Conservation (phyloP, 495 filamentous ascomycete genomes). For the Podospora bellae-mahoneyi region DNA sequence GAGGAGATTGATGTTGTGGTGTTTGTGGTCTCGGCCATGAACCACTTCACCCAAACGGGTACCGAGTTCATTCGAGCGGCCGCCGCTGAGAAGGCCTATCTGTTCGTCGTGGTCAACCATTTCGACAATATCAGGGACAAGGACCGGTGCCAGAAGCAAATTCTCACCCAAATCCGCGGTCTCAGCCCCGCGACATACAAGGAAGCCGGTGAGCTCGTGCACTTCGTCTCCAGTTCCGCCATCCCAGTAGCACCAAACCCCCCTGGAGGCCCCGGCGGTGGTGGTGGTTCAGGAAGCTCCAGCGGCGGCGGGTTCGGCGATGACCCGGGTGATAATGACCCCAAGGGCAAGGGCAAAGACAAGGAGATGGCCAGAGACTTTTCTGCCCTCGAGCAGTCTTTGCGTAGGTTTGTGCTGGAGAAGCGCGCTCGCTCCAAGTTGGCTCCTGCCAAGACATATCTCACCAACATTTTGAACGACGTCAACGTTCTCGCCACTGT, state of each 20-base stretch:
- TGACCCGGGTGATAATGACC: conserved; percentile 60
- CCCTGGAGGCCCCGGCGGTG: conserved; percentile 54
- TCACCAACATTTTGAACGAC: conserved; percentile 89
- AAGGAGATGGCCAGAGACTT: conserved; percentile 86
- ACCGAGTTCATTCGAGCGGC: conserved; percentile 96
- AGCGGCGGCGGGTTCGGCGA: conserved; percentile 51
- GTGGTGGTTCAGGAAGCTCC: conserved; percentile 55
- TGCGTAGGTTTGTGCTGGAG: conserved; percentile 92
- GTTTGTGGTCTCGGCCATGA: conserved; percentile 94
- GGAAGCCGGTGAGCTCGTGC: conserved; percentile 86
- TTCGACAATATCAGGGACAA: conserved; percentile 94
- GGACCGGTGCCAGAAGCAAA: conserved; percentile 75
- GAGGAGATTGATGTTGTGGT: conserved; percentile 99
- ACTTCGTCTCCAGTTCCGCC: conserved; percentile 96
- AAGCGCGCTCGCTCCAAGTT: conserved; percentile 94
- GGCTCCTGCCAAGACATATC: conserved; percentile 91
- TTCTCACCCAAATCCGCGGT: conserved; percentile 78
- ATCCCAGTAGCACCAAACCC: conserved; percentile 65
- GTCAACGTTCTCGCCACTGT: conserved; percentile 76
- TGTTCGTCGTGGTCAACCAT: conserved; percentile 98
- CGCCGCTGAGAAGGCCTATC: conserved; percentile 94
- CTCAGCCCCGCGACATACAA: conserved; percentile 90
- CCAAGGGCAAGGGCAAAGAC: conserved; percentile 87
- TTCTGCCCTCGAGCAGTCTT: conserved; percentile 77
- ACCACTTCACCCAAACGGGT: conserved; percentile 94